A percentile compares a stretch with the other conserved stretches of the same genome.
Conservation (phyloP, 1,139 yeast genomes). For the Suhomyces taliae region DNA sequence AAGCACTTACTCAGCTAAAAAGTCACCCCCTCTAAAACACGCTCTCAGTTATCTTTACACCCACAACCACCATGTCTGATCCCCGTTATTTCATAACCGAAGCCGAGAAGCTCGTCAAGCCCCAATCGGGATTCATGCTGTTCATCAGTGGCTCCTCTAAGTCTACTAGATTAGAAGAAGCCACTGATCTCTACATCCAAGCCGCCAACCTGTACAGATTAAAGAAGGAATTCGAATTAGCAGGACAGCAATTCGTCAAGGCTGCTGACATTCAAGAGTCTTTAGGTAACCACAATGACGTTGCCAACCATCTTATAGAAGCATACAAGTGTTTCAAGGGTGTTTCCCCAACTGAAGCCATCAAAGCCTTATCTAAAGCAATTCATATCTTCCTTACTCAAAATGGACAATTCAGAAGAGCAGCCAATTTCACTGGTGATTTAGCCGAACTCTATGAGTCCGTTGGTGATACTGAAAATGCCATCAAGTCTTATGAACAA, state of each 20-base stretch:
- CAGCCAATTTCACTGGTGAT: slow-evolving; percentile 91
- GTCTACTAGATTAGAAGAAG: slow-evolving; percentile 77
- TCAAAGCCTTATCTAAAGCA: slow-evolving; percentile 71
- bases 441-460: slow-evolving; percentile 84
- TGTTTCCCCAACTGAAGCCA: slow-evolving; percentile 76
- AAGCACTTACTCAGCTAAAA: neutral
- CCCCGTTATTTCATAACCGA: slow-evolving; percentile 43
- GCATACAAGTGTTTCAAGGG: slow-evolving; percentile 85
- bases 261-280: slow-evolving; percentile 81
- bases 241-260: slow-evolving; percentile 81
- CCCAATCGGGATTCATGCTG: slow-evolving; percentile 73
- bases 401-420: slow-evolving; percentile 93
- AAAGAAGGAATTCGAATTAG: slow-evolving; percentile 65
- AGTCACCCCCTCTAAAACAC: neutral
- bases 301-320: slow-evolving; percentile 86
- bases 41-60: neutral
- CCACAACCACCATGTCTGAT: slow-evolving; percentile 29
- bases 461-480: slow-evolving; percentile 63
- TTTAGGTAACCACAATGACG: slow-evolving; percentile 83
- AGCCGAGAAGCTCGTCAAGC: slow-evolving; percentile 50
- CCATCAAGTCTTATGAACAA: slow-evolving; percentile 78
- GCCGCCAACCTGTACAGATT: slow-evolving; percentile 88
- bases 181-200: slow-evolving; percentile 83
- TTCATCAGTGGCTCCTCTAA: slow-evolving; percentile 71
- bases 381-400: slow-evolving; percentile 76